phyloP scores from a whole-genome alignment of 768 basidiomycete genomes.

The Amanita pallidorosea region DNA sequence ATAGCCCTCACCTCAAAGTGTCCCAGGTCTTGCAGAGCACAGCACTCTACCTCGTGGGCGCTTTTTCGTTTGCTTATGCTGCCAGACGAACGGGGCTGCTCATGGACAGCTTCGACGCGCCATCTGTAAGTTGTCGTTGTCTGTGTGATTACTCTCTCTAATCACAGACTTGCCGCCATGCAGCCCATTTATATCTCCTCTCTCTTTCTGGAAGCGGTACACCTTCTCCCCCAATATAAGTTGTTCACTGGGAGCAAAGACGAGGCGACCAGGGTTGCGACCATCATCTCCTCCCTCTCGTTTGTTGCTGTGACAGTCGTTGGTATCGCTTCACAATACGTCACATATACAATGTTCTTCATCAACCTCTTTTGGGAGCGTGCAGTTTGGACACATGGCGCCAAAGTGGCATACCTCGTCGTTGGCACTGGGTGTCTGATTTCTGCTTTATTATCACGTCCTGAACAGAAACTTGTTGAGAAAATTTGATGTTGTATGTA shows the following conservation, averaged over 20 bases:
- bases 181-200: not conserved
- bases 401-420: not conserved
- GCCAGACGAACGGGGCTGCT: not conserved
- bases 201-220: not conserved
- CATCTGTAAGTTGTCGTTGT: not conserved
- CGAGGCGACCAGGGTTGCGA: not conserved
- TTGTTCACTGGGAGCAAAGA: not conserved
- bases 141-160: not conserved
- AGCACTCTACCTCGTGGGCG: not conserved
- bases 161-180: not conserved
- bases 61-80: not conserved
- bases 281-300: not conserved
- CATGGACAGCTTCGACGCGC: not conserved
- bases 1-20: not conserved
- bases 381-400: not conserved
- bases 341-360: not conserved
- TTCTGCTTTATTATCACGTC: not conserved
- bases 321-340: not conserved
- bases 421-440: not conserved
- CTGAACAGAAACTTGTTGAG: not conserved
- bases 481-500: too few relatives aligned
- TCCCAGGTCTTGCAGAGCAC: not conserved
- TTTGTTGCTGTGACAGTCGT: not conserved
- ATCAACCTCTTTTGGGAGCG: not conserved
- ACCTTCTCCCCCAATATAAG: not conserved